Evolutionary conservation across 257 asterid species (phyloP), one percentile per base, ranked within the genome.

Genomic region (Thymus quinquecostatus): DNA sequence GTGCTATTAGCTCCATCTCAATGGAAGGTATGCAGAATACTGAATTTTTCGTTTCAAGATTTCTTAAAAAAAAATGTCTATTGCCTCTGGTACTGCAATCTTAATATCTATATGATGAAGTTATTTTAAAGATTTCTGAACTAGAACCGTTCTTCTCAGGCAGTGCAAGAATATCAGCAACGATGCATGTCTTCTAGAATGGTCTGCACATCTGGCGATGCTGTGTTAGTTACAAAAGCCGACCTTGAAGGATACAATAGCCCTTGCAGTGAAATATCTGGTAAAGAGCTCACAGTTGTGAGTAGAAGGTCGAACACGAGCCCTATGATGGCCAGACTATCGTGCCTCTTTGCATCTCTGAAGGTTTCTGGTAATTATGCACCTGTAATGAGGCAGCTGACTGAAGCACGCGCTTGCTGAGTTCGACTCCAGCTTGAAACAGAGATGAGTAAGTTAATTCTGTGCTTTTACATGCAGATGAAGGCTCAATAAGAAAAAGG

Each of bases 211-310:
- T 76, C 96, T n/a, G 84, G 86, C 44, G 98, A 92, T 56, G 95
- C 81, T 13, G 97, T 92, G 8, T 60, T 92, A 48, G 86, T 92
- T 69, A 92, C 98, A 36, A 90, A 90, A 79, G 97, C 86, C 34
- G 98, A 92, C 80, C 90, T 92, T 5, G 98, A 92, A 85, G 98
- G 98, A 5, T 92, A 92, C 72, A 80, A 74, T 66, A 82, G 86
- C 81, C 86, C 98, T 11, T 72, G 83, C 29, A 77, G 75, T 0
- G 66, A 77, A 68, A 30, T 51, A 64, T 70, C 76, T 3, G 77
- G 86, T 65, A 86, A 79, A 86, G 84, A 79, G 81, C 77, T 87
- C 5, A 70, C 75, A 8, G 59, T 84, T 50, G 72, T 84, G 6
- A 85, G 87, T 34, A 66, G 78, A 73, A 64, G 76, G 69, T 63